Percentiles rank a stretch among this genome's conserved stretches.
These are phyloP conservation scores for Botryosphaeria dothidea DNA, from an alignment of 2,329 filamentous ascomycete species.

Conservation along the genomic window DNA sequence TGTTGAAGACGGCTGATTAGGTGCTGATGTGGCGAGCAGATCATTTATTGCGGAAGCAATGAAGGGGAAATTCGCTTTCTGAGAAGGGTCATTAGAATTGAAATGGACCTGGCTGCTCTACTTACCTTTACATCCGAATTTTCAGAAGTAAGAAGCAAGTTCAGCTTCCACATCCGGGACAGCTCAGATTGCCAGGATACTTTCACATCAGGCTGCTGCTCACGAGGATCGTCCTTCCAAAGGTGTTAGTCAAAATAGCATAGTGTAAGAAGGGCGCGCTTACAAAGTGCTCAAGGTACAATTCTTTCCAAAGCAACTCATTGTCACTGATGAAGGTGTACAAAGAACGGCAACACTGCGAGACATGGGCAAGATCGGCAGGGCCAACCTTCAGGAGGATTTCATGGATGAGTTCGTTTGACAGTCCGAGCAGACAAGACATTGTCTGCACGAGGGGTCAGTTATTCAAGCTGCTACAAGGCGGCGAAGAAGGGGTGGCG, in stretches of 20 bases:
- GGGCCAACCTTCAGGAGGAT: constrained; percentile 2
- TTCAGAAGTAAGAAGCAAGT: constrained; percentile 49
- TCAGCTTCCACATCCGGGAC: constrained; percentile 35
- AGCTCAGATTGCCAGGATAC: constrained; percentile 38
- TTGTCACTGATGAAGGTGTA: constrained; percentile 16
- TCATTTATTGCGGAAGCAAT: constrained; percentile 43
- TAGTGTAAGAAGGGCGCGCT: neutral
- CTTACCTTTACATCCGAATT: constrained; percentile 43
- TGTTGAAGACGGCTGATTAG: constrained; percentile 30
- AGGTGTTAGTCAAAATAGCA: neutral
- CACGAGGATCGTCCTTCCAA: constrained; percentile 23
- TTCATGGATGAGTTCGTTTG: constrained; percentile 19
- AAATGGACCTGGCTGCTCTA: constrained; percentile 6
- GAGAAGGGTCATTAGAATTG: constrained; percentile 17
- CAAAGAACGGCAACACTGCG: constrained; percentile 12
- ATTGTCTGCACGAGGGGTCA: neutral
- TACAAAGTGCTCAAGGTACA: constrained; percentile 12
- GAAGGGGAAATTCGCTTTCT: constrained; percentile 37
- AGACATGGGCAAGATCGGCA: constrained; percentile 9
- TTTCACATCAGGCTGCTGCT: constrained; percentile 16
- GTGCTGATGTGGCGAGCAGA: constrained; percentile 29
- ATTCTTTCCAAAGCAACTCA: constrained; percentile 18
- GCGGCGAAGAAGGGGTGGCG: neutral
- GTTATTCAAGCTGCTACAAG: neutral
- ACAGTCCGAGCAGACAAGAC: constrained; percentile 12